Base-by-base conservation (phyloP, 2,329 filamentous ascomycete genomes). In the Apiospora aurea region DNA sequence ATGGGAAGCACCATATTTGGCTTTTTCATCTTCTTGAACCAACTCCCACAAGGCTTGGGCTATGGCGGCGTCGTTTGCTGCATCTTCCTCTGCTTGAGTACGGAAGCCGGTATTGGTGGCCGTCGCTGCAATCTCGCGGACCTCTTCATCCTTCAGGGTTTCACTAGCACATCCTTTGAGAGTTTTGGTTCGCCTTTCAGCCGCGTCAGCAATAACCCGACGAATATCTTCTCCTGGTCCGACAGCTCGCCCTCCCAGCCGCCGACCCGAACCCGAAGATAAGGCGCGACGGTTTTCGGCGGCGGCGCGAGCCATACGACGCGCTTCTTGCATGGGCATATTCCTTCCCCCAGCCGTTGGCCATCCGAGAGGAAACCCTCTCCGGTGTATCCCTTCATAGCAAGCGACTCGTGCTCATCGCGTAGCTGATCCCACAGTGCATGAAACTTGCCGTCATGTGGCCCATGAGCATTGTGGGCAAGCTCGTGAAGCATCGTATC, bases 401-500 rank as follows among this genome's bases (percentile, higher is more conserved):
- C 79, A 8, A 98, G 87, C 2, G 90, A 89, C 77, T 95, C 90
- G 77, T 96, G 92, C 82, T 98, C 95, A 72, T 96, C 93, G 26
- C 96, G 91, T 5, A 98, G 88, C 79, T 97, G 92, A 76, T 97
- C 92, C 94, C 95, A 97, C 6, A 98, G 85, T 0, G 91, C 91
- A 76, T 97, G 91, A 79, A 98, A 98, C 47, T 92, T 88, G 67
- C 86, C 87, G 79, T 98, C 91, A 80, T 98, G 96, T 1, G 94
- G 93, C 0, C 94, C 94, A 81, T 92, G 91, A 14, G 94, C 89
- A 75, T 93, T 97, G 79, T 98, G 96, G n/a, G 90, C 92, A 2
- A 98, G 89, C 85, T 98, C 96, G 80, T 98, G 96, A 26, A 98
- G 89, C 91, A 98, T 93, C 0, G 96, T 98, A 81, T 98, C 95